Evolutionary conservation across 208 protist species (phyloP).

Genomic region (Phytomonas sp.): DNA sequence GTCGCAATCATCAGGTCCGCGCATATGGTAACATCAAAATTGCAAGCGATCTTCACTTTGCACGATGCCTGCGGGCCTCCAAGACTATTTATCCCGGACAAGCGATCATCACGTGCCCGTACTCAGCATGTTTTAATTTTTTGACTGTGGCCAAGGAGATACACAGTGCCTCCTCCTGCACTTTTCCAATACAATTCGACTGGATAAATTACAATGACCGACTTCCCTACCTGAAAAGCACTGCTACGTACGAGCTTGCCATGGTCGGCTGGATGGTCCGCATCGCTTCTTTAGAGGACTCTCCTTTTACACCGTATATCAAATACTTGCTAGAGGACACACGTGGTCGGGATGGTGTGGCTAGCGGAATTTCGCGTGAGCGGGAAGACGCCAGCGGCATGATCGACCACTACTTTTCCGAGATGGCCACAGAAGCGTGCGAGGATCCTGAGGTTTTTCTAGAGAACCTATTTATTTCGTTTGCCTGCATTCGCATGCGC

Average conservation of each 20-base stretch:
- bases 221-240: slow-evolving; percentile 42
- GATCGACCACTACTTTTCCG: slow-evolving; percentile 71
- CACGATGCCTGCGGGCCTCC: slow-evolving; percentile 59
- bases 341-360: slow-evolving; percentile 67
- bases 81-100: slow-evolving; percentile 47
- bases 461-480: slow-evolving; percentile 62
- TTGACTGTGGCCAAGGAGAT: slow-evolving; percentile 63
- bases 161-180: slow-evolving; percentile 19
- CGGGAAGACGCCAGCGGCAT: slow-evolving; percentile 59
- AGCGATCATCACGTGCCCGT: slow-evolving; percentile 67
- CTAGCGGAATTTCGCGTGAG: slow-evolving; percentile 67
- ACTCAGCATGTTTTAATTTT: slow-evolving; percentile 71
- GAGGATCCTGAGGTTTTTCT: slow-evolving; percentile 81
- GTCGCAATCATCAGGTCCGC: slow-evolving; percentile 44
- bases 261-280: slow-evolving; percentile 73
- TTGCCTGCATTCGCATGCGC: slow-evolving; percentile 59
- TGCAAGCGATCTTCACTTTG: slow-evolving; percentile 45
- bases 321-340: slow-evolving; percentile 79
- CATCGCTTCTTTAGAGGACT: slow-evolving; percentile 69
- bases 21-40: slow-evolving; percentile 74
- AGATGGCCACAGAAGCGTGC: slow-evolving; percentile 79
- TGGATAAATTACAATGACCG: slow-evolving; percentile 86
- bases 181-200: slow-evolving; percentile 71
- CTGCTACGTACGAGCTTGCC: slow-evolving; percentile 48
- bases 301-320: slow-evolving; percentile 61